Conservation (phyloP, 2,329 filamentous ascomycete species). For the Coniochaeta prunicola region DNA sequence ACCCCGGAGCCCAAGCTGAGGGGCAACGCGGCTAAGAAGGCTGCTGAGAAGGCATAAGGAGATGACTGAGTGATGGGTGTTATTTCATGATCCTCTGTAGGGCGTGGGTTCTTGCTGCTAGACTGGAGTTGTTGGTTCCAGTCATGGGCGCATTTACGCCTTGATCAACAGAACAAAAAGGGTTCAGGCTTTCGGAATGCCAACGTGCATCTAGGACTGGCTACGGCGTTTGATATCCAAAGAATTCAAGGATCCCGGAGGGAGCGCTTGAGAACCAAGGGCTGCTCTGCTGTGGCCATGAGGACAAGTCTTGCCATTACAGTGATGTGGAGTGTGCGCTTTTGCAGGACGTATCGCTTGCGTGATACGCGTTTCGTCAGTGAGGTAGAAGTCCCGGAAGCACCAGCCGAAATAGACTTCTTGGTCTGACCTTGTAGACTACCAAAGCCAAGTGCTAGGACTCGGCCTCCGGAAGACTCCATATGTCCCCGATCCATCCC, state of each 20-base stretch:
- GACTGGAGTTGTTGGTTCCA: neutral
- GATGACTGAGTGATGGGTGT: neutral
- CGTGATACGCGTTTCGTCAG: neutral
- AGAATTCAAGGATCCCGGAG: slow-evolving; percentile 11
- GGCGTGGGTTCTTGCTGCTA: neutral
- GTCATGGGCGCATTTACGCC: slow-evolving; percentile 1
- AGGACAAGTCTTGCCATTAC: neutral
- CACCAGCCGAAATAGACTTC: neutral
- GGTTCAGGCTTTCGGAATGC: slow-evolving; percentile 8
- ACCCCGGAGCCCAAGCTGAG: slow-evolving; percentile 66
- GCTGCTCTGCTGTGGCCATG: neutral
- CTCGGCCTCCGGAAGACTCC: neutral
- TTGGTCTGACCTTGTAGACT: neutral
- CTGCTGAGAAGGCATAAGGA: slow-evolving; percentile 28
- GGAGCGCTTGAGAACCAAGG: neutral
- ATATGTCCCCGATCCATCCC: neutral
- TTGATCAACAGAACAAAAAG: slow-evolving; percentile 5
- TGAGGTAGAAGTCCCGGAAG: neutral
- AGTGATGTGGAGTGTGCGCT: neutral
- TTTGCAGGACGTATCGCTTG: neutral
- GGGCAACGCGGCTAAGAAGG: slow-evolving; percentile 73
- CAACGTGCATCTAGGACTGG: slow-evolving; percentile 17
- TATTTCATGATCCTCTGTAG: neutral
- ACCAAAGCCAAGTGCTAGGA: neutral
- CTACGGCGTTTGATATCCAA: slow-evolving; percentile 22